These are phyloP conservation scores for Podaxis pistillaris DNA, from an alignment of 768 basidiomycete species.

Conservation along the genomic window DNA sequence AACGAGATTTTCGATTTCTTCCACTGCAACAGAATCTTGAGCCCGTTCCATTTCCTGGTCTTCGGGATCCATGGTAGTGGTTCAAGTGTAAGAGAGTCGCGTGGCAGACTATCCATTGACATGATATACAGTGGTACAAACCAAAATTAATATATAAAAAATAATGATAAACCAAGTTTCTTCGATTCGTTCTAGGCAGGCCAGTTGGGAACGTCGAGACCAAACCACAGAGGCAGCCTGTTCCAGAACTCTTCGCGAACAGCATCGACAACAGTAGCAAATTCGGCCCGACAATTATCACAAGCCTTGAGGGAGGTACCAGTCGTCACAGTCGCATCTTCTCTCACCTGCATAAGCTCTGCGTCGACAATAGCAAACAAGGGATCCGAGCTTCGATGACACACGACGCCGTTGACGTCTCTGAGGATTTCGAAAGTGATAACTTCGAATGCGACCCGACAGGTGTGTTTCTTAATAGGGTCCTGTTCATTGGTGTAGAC, in stretches of 20 bases:
- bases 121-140: slow-evolving; percentile 3
- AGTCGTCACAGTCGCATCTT: slow-evolving; percentile 42
- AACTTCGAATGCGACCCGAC: slow-evolving; percentile 71
- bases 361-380: slow-evolving; percentile 69
- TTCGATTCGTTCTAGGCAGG: slow-evolving; percentile 13
- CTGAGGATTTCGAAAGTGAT: slow-evolving; percentile 74
- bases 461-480: slow-evolving; percentile 46
- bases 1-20: slow-evolving; percentile 31
- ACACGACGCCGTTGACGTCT: slow-evolving; percentile 67
- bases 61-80: background rate
- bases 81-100: background rate
- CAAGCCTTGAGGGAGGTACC: slow-evolving; percentile 54
- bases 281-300: slow-evolving; percentile 62
- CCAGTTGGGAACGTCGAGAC: slow-evolving; percentile 40
- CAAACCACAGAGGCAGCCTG: slow-evolving; percentile 65
- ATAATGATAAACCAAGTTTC: slow-evolving; percentile 2
- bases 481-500: slow-evolving; percentile 47
- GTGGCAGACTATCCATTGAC: background rate
- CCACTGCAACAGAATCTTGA: background rate
- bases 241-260: slow-evolving; percentile 67
- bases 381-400: slow-evolving; percentile 66
- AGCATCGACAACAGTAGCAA: slow-evolving; percentile 54
- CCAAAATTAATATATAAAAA: slow-evolving; percentile 1
- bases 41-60: background rate
- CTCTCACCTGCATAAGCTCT: slow-evolving; percentile 61